phyloP scores from a whole-genome alignment of 176 grass and related monocot species.

The Melocanna baccifera region DNA sequence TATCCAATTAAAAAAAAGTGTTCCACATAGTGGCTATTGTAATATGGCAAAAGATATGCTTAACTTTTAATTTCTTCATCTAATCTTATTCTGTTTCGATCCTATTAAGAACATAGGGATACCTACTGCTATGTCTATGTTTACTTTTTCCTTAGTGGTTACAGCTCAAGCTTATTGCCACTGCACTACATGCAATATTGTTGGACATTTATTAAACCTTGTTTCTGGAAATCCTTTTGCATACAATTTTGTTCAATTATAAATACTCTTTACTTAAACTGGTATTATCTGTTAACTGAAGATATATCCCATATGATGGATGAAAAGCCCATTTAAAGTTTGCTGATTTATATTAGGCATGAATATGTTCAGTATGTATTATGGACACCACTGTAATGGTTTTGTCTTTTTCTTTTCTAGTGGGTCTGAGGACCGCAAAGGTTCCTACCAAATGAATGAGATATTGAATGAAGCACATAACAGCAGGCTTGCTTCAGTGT shows the following conservation, averaged over 20 bases:
- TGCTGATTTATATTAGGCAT: constrained; percentile 15
- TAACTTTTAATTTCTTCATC: not conserved
- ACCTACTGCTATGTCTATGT: not conserved
- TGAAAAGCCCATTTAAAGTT: not conserved
- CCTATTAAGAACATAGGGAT: not conserved
- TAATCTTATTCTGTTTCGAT: not conserved
- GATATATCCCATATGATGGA: not conserved
- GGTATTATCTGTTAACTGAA: not conserved
- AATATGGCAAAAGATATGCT: not conserved
- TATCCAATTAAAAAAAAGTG: not conserved
- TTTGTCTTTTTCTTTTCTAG: constrained; percentile 28
- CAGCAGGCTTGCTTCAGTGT: constrained; percentile 36
- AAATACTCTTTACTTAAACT: not conserved
- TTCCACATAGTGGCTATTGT: not conserved
- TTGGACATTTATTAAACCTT: not conserved
- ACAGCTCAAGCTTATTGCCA: not conserved
- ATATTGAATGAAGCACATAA: constrained; percentile 51
- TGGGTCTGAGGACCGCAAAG: constrained; percentile 44
- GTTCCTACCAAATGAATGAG: constrained; percentile 46
- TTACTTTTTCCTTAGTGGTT: not conserved
- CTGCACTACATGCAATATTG: not conserved
- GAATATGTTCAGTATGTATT: not conserved
- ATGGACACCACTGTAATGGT: not conserved
- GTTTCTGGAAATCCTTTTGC: not conserved
- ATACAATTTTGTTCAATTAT: not conserved